These are phyloP conservation scores for Irpex sp. DNA, from an alignment of 1,284 basidiomycete species.

Conservation along the genomic window DNA sequence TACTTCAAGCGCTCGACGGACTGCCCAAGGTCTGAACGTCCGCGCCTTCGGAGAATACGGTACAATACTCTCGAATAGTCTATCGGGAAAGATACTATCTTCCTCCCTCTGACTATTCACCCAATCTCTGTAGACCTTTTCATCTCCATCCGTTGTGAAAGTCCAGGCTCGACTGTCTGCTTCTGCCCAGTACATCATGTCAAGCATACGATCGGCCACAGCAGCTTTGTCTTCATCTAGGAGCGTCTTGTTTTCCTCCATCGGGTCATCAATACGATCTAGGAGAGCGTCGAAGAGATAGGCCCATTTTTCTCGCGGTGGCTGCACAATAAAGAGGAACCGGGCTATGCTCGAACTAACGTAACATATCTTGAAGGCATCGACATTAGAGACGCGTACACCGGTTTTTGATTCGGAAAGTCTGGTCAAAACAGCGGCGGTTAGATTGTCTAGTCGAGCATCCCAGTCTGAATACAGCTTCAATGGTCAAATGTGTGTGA, in stretches of 20 bases:
- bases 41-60: not conserved
- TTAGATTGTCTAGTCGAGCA: not conserved
- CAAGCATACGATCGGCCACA: not conserved
- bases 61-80: not conserved
- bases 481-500: too few relatives aligned
- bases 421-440: not conserved
- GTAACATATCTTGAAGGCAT: not conserved
- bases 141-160: not conserved
- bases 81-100: not conserved
- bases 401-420: not conserved
- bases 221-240: not conserved
- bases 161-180: not conserved
- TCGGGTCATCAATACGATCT: not conserved
- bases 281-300: not conserved
- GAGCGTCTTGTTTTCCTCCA: not conserved
- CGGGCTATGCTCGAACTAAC: not conserved
- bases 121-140: not conserved
- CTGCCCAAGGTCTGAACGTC: not conserved
- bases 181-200: not conserved
- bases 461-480: not conserved
- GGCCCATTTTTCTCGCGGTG: not conserved
- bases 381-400: not conserved
- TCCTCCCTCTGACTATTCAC: not conserved
- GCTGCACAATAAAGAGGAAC: not conserved
- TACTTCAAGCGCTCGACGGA: too few relatives aligned